Percentiles rank a stretch among this genome's conserved stretches.
These are phyloP conservation scores for Sophora flavescens DNA, from an alignment of 306 rosid species.

Conservation along the genomic window DNA sequence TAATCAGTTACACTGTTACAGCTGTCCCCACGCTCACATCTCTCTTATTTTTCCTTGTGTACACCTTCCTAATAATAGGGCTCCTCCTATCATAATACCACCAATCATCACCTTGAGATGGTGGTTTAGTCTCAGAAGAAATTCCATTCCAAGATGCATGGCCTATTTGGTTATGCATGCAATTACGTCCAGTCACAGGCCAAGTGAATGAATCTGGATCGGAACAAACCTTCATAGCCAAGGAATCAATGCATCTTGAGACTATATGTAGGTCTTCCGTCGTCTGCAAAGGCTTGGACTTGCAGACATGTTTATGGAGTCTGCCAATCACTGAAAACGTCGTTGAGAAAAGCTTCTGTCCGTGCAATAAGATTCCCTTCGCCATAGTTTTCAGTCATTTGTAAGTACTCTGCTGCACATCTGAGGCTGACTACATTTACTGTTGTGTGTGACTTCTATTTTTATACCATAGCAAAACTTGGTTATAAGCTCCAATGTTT, in stretches of 20 bases:
- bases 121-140: constrained; percentile 51
- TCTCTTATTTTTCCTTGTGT: too few species aligned
- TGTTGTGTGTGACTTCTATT: constrained; percentile 66
- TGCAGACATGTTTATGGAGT: constrained; percentile 73
- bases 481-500: constrained; percentile 68
- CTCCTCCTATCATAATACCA: constrained; percentile 93
- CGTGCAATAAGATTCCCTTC: constrained; percentile 69
- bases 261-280: constrained; percentile 72
- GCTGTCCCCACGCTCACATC: too few species aligned
- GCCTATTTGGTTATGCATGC: constrained; percentile 44
- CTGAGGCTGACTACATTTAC: constrained; percentile 76
- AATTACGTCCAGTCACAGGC: constrained; percentile 52
- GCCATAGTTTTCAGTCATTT: constrained; percentile 78
- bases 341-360: constrained; percentile 67
- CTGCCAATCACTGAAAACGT: constrained; percentile 70
- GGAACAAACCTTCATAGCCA: constrained; percentile 77
- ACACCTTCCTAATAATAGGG: too few species aligned
- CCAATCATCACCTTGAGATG: constrained; percentile 61
- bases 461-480: constrained; percentile 75
- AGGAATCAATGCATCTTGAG: constrained; percentile 83
- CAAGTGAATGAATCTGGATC: constrained; percentile 66
- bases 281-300: constrained; percentile 67
- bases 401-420: constrained; percentile 87
- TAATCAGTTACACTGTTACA: too few species aligned
- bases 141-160: constrained; percentile 67